Evolutionary conservation across 2,329 filamentous ascomycete species (phyloP).

Genomic region (Calonectria montana): DNA sequence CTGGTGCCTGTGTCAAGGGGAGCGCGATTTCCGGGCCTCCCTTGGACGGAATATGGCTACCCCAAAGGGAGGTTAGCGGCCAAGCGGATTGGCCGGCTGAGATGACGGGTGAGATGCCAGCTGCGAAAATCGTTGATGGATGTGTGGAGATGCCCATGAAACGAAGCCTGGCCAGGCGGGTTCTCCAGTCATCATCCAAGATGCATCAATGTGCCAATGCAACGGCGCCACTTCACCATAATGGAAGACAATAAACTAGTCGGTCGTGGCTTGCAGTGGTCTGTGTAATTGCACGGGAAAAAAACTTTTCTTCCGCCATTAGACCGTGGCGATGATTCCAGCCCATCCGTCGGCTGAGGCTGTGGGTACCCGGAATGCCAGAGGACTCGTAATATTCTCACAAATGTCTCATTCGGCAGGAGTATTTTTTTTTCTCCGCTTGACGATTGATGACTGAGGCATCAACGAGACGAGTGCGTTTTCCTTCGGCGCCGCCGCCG

Average conservation of each 20-base stretch:
- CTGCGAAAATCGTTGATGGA: slow-evolving; percentile 10
- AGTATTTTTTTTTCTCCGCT: not conserved
- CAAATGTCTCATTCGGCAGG: not conserved
- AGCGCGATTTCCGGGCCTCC: slow-evolving; percentile 16
- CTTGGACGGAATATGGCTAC: not conserved
- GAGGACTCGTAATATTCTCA: not conserved
- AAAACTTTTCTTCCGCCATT: slow-evolving; percentile 7
- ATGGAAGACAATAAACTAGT: not conserved
- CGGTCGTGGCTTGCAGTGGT: slow-evolving; percentile 1
- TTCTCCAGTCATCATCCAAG: slow-evolving; percentile 15
- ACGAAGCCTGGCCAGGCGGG: slow-evolving; percentile 9
- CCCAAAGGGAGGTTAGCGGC: not conserved
- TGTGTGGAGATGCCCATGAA: slow-evolving; percentile 20
- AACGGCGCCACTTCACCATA: slow-evolving; percentile 21
- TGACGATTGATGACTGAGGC: slow-evolving; percentile 3
- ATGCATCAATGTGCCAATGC: not conserved
- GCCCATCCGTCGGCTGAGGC: slow-evolving; percentile 5
- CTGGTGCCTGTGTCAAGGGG: slow-evolving; percentile 37
- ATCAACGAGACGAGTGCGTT: not conserved
- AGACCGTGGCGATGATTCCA: not conserved
- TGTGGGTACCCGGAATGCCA: not conserved
- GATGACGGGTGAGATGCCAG: slow-evolving; percentile 9
- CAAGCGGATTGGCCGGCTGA: not conserved
- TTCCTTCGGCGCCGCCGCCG: slow-evolving; percentile 1
- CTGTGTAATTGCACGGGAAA: slow-evolving; percentile 2